Evolutionary conservation across 2,329 filamentous ascomycete species (phyloP), one percentile per base, ranked within the genome.

Genomic region (Orbilia javanica): DNA sequence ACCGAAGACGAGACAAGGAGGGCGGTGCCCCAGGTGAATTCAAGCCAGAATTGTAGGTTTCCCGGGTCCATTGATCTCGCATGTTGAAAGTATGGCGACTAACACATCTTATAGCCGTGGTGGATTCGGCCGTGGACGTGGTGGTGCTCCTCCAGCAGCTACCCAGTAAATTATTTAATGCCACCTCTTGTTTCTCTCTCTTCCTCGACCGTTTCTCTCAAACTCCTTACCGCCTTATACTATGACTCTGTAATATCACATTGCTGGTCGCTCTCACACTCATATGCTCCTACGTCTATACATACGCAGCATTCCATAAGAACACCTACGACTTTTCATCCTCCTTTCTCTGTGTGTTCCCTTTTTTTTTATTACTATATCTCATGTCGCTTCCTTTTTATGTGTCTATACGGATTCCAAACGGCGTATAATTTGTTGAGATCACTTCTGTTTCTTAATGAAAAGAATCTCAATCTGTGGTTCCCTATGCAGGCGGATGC

Each of bases 1-100:
- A 97, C 90, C 89, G 94, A 87, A 91, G 94, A 87, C 92, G 94
- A 85, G 93, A 81, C 86, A 96, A 96, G 90, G 93, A 97, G 88
- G 93, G 93, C 84, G 93, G 91, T 89, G 93, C 93, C 85, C 92
- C 93, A 84, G 92, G 93, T 87, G 93, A 94, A 87, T 97, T 96
- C 86, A 91, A 92, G 87, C 94, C 94, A 85, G 90, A 92, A 86
- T 97, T 97, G 91, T 91, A 87, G 90, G 89, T 64, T 31, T 31
- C 62, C 27, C 8, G 44, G 8, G 81, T 67, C 42, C 69, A 76
- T 79, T 63, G 79, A 29, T 25, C 46, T 36, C 34, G 36, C 34
- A 20, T 74, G 83, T 84, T 87, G 42, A 15, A 48, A 36, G 34
- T 20, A 34, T 13, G 20, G 25, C n/a, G 29, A 75, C 75, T 65